A percentile compares a stretch with the other conserved stretches of the same genome.
phyloP scores from a whole-genome alignment of 2,329 filamentous ascomycete genomes.

The Aspergillus ochraceus region DNA sequence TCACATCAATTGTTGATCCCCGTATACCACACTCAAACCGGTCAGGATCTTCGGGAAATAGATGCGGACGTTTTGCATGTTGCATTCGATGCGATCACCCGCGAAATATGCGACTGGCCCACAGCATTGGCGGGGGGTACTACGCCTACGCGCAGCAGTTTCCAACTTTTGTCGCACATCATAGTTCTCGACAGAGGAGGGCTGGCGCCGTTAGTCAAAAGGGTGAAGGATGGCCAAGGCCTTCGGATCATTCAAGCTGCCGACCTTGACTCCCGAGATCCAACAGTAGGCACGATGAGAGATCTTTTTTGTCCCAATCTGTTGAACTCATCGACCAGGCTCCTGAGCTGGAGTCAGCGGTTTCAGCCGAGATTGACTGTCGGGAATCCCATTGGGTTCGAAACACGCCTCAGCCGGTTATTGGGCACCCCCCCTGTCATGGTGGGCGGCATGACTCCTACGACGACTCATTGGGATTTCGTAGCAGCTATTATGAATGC shows the following conservation, averaged over 20 bases:
- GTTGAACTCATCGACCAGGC: slow-evolving; percentile 67
- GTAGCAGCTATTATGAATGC: slow-evolving; percentile 56
- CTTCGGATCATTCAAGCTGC: slow-evolving; percentile 15
- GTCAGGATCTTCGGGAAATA: slow-evolving; percentile 24
- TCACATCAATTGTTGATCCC: slow-evolving; percentile 25
- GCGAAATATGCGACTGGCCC: slow-evolving; percentile 20
- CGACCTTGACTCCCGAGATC: slow-evolving; percentile 16
- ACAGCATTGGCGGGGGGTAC: slow-evolving; percentile 2
- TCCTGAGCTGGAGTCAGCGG: slow-evolving; percentile 88
- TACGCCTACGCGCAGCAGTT: not conserved
- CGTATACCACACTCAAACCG: slow-evolving; percentile 33
- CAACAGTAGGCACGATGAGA: slow-evolving; percentile 17
- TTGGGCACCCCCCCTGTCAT: slow-evolving; percentile 83
- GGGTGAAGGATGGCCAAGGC: slow-evolving; percentile 15
- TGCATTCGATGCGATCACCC: slow-evolving; percentile 17
- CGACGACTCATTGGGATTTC: slow-evolving; percentile 75
- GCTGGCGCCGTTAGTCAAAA: slow-evolving; percentile 14
- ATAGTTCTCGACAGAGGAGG: slow-evolving; percentile 20
- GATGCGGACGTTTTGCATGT: slow-evolving; percentile 9
- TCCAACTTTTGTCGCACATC: slow-evolving; percentile 11
- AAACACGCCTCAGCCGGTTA: slow-evolving; percentile 92
- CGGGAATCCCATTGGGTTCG: slow-evolving; percentile 81
- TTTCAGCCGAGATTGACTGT: slow-evolving; percentile 85
- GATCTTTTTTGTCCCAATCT: slow-evolving; percentile 15
- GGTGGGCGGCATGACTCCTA: slow-evolving; percentile 92